A percentile compares a stretch with the other conserved stretches of the same genome.
These are phyloP conservation scores for Logfia minima DNA, from an alignment of 129 eudicot genomes.

Conservation along the genomic window DNA sequence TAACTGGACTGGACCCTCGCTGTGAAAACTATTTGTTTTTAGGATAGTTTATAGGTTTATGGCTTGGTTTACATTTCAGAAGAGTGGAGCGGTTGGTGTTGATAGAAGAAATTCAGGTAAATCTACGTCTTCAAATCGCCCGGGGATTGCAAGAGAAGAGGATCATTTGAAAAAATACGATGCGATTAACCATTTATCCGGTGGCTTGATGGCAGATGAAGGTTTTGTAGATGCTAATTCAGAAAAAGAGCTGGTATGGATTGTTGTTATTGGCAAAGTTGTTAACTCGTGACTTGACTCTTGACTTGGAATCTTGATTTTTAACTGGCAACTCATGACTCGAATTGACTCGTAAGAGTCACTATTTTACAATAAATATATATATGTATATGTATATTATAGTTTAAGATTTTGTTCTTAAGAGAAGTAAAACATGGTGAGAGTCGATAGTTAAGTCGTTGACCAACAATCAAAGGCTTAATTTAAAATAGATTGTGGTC, in stretches of 20 bases:
- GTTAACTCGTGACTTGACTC: too few relatives aligned
- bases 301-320: too few relatives aligned
- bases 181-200: conserved; percentile 44
- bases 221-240: conserved; percentile 77
- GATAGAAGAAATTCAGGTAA: conserved; percentile 30
- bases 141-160: conserved; percentile 35
- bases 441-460: too few relatives aligned
- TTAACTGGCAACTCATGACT: too few relatives aligned
- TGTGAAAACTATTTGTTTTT: too few relatives aligned
- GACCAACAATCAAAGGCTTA: too few relatives aligned
- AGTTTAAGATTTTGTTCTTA: too few relatives aligned
- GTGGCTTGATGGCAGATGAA: conserved; percentile 48
- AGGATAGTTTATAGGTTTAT: neutral
- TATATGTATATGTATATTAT: too few relatives aligned
- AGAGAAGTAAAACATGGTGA: too few relatives aligned
- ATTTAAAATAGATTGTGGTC: too few relatives aligned
- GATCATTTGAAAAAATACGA: conserved; percentile 52
- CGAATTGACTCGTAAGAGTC: too few relatives aligned
- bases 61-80: conserved; percentile 20
- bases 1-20: neutral
- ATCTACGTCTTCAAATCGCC: conserved; percentile 24
- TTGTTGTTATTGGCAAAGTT: neutral
- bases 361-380: too few relatives aligned
- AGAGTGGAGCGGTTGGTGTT: conserved; percentile 38
- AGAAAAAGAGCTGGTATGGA: conserved; percentile 89